Percentiles rank a stretch among this genome's conserved stretches.
These are phyloP conservation scores for Pichia phayaonensis DNA, from an alignment of 805 yeast species.

Conservation along the genomic window DNA sequence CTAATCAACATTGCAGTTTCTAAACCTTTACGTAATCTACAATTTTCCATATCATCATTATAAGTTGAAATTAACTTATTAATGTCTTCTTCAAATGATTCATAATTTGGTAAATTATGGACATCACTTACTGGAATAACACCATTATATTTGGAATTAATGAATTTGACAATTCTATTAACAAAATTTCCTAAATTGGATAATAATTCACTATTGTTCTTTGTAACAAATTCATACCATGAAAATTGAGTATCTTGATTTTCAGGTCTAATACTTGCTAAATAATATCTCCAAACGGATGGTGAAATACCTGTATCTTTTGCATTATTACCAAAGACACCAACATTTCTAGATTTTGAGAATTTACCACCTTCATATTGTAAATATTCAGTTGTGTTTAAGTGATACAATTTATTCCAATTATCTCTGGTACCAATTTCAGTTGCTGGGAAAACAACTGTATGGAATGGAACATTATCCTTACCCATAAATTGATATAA, in stretches of 20 bases:
- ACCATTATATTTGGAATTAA: constrained; percentile 83
- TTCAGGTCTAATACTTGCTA: constrained; percentile 91
- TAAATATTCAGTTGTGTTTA: constrained; percentile 91
- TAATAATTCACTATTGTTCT: constrained; percentile 87
- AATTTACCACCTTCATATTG: constrained; percentile 98
- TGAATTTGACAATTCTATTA: constrained; percentile 87
- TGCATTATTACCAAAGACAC: constrained; percentile 98
- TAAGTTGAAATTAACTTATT: constrained; percentile 55
- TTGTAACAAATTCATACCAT: constrained; percentile 92
- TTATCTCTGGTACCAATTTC: constrained; percentile 79
- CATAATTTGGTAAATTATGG: constrained; percentile 40
- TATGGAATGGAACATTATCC: constrained; percentile 98
- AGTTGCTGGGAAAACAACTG: constrained; percentile 94
- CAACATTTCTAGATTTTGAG: constrained; percentile 95
- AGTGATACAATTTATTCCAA: constrained; percentile 89
- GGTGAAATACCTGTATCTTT: constrained; percentile 86
- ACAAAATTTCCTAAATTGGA: constrained; percentile 97
- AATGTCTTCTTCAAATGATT: constrained; percentile 44
- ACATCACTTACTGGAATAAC: constrained; percentile 67
- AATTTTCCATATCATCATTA: constrained; percentile 66
- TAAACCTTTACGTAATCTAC: constrained; percentile 79
- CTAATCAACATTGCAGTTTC: constrained; percentile 88
- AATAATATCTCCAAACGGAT: constrained; percentile 96
- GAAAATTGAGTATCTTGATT: constrained; percentile 94
- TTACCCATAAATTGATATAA: constrained; percentile 98